A percentile compares a stretch with the other conserved stretches of the same genome.
Conservation (phyloP, 306 rosid species). For the Prinsepia uniflora region DNA sequence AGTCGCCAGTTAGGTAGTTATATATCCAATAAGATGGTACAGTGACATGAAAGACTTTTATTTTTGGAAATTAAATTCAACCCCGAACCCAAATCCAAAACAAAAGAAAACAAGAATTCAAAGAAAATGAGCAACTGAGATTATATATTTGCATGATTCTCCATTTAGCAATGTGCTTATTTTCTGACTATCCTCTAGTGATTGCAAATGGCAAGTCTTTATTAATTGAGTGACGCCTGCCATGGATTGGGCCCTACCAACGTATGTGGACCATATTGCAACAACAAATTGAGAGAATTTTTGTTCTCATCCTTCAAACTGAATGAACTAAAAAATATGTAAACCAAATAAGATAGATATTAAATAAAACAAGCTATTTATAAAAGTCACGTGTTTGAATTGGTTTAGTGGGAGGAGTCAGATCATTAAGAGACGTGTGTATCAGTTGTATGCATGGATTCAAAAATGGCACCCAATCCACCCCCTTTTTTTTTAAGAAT, state of each 20-base stretch:
- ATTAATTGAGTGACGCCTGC: neutral
- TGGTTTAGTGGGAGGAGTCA: neutral
- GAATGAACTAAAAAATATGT: too few relatives aligned
- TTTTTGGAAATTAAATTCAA: neutral
- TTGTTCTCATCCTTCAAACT: too few relatives aligned
- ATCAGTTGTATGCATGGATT: neutral
- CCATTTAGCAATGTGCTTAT: neutral
- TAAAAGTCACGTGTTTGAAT: neutral
- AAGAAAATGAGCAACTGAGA: neutral
- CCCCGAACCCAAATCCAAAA: neutral
- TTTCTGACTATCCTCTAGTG: neutral
- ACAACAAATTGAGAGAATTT: neutral
- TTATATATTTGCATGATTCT: neutral
- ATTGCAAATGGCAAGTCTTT: neutral
- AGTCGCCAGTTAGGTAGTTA: neutral
- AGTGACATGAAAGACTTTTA: slow-evolving; percentile 1
- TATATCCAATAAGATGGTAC: neutral
- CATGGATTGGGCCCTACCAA: neutral
- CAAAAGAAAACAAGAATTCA: neutral
- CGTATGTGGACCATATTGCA: neutral
- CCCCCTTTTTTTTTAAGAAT: too few relatives aligned
- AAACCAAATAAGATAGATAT: too few relatives aligned
- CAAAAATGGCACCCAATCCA: neutral
- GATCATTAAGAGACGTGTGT: neutral
- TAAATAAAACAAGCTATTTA: too few relatives aligned